Evolutionary conservation across 108 stramenopile genomes (phyloP), one percentile per base, ranked within the genome.

Genomic region (Discostella stelligeroides): DNA sequence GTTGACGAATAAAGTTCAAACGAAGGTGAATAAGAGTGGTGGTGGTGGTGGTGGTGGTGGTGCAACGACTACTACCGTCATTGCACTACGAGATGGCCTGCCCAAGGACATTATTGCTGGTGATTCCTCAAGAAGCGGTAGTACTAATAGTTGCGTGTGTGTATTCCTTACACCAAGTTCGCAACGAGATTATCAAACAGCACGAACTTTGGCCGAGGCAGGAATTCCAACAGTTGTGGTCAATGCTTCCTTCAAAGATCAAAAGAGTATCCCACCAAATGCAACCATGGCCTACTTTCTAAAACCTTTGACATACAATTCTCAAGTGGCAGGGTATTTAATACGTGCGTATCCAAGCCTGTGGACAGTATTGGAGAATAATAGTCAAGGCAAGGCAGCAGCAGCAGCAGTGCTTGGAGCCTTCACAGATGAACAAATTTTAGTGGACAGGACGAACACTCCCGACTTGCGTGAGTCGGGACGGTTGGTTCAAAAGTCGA

Each of bases 251-350:
- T 85, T 86, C 53, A 91, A 89, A 78, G 82, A 78, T 65, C 82
- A 60, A 21, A 80, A 82, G 49, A 81, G 81, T 47, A 67, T 91
- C 0, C 70, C 82, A 29, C 72, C 58, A 27, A 50, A 24, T 21
- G 90, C 90, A 1, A 92, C 85, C 57, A 89, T 92, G 88, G 88
- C 86, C 0, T 92, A 89, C 51, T 92, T 67, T 48, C 63, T 84
- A 15, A 92, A 92, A 69, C 88, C 90, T 3, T 74, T 92, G 30
- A 92, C 90, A 0, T 92, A 92, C 82, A 92, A 92, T 83, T 88
- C 87, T 38, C 86, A 87, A 65, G 66, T 92, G 2, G 83, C 80
- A 4, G 90, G 90, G 23, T 88, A 86, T 54, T 47, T 92, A 28
- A 65, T 84, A 1, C 79, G 90, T 21, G 43, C 54, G 0, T 88